Conservation (phyloP, 352 stramenopile genomes). For the Globisporangium apiculatum region DNA sequence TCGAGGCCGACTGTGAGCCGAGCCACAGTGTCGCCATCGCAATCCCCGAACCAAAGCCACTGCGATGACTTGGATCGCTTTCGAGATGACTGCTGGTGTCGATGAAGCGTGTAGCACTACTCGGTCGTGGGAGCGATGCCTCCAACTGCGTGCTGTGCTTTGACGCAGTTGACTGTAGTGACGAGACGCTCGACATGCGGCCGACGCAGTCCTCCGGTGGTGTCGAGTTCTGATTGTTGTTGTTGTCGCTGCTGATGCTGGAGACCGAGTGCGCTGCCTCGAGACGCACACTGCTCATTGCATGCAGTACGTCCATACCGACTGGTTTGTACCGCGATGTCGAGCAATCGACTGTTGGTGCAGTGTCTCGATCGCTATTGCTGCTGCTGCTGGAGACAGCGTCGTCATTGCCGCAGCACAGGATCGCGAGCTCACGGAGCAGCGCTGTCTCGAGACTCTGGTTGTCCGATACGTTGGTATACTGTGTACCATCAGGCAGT, state of each 20-base stretch:
- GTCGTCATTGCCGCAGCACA: neutral
- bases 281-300: neutral
- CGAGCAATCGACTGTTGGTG: neutral
- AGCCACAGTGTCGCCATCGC: conserved; percentile 1
- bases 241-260: neutral
- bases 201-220: neutral
- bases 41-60: neutral
- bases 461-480: no score
- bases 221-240: neutral
- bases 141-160: neutral
- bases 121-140: neutral
- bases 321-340: neutral
- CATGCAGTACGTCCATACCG: neutral
- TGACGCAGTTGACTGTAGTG: neutral
- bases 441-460: no score
- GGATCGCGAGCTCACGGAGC: neutral
- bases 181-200: neutral
- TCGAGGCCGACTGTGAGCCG: neutral
- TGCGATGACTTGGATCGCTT: neutral
- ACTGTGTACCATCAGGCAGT: no score
- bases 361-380: neutral
- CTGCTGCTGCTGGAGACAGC: neutral
- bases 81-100: no score
- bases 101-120: neutral
- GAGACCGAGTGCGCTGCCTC: neutral